These are phyloP conservation scores for Scheffersomyces parashehatae DNA, from an alignment of 1,139 yeast genomes.

Conservation along the genomic window DNA sequence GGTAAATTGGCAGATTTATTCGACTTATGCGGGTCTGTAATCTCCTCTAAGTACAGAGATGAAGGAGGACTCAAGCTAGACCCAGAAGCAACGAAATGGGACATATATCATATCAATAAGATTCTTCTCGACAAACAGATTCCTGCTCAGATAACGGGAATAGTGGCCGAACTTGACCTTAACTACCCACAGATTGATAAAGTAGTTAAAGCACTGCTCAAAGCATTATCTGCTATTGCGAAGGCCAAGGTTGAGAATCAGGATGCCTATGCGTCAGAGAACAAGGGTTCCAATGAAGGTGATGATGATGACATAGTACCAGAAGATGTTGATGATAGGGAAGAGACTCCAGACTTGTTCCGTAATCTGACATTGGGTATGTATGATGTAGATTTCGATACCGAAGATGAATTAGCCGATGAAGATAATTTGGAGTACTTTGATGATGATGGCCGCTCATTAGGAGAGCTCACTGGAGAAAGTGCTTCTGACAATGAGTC, in stretches of 20 bases:
- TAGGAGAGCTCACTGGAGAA: conserved; percentile 37
- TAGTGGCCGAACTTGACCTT: conserved; percentile 66
- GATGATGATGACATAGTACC: conserved; percentile 59
- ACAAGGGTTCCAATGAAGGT: conserved; percentile 46
- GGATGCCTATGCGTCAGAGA: conserved; percentile 54
- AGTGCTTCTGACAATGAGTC: conserved; percentile 31
- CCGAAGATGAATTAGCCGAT: conserved; percentile 42
- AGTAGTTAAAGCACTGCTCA: conserved; percentile 57
- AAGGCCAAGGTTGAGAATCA: conserved; percentile 60
- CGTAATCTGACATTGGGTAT: conserved; percentile 89
- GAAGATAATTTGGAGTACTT: conserved; percentile 27
- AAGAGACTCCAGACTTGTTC: conserved; percentile 81
- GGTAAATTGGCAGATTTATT: conserved; percentile 59
- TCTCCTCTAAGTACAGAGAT: conserved; percentile 45
- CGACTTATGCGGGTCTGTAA: conserved; percentile 49
- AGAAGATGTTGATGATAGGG: conserved; percentile 63
- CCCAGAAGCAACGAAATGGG: conserved; percentile 51
- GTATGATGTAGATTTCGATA: conserved; percentile 84
- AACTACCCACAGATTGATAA: conserved; percentile 67
- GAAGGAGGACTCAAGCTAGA: conserved; percentile 47
- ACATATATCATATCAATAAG: conserved; percentile 60
- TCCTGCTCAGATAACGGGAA: conserved; percentile 55
- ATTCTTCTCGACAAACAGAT: conserved; percentile 67
- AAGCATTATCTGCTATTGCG: conserved; percentile 64
- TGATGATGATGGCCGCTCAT: conserved; percentile 36